phyloP scores from a whole-genome alignment of 73 alveolate genomes.

The Tetrahymena malaccensis region DNA sequence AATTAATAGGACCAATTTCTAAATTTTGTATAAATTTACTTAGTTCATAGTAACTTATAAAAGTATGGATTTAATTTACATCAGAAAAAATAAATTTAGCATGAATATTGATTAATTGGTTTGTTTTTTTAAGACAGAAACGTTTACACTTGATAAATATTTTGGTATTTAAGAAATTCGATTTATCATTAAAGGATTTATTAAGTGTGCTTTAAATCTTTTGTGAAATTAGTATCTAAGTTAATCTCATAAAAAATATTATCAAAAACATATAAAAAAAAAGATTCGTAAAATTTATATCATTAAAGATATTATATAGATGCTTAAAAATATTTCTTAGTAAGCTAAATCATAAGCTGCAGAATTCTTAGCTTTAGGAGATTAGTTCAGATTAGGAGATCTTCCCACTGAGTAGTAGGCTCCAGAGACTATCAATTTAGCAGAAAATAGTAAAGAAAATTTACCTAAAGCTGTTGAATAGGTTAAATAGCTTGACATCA shows the following conservation, averaged over 20 bases:
- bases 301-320: neutral
- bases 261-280: neutral
- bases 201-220: neutral
- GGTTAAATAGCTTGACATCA: slow-evolving; percentile 12
- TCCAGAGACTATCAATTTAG: slow-evolving; percentile 30
- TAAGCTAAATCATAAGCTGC: neutral
- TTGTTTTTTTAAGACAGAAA: neutral
- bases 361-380: slow-evolving; percentile 19
- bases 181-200: neutral
- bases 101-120: neutral
- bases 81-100: too few relatives aligned
- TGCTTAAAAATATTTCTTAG: neutral
- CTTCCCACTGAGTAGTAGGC: slow-evolving; percentile 22
- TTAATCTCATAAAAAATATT: neutral
- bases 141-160: neutral
- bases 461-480: slow-evolving; percentile 2
- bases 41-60: neutral
- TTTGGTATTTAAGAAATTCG: too few relatives aligned
- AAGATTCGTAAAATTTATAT: neutral
- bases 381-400: slow-evolving; percentile 34
- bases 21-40: neutral
- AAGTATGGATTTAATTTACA: neutral
- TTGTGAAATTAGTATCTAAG: neutral
- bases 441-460: slow-evolving; percentile 18
- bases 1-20: neutral